Conservation (phyloP, 164 flowering plant genomes). For the Echeveria elegans region DNA sequence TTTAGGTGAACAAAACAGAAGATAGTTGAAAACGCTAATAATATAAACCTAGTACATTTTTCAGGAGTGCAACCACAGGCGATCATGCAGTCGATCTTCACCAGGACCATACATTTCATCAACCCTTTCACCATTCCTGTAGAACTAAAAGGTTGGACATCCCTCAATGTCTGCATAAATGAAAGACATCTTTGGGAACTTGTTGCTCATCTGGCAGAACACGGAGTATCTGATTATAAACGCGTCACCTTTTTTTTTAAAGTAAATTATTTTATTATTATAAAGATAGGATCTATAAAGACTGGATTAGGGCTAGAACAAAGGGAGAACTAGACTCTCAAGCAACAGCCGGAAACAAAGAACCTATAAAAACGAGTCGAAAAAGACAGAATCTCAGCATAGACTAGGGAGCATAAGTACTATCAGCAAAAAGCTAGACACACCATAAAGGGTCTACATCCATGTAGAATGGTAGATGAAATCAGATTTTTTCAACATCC, state of each 20-base stretch:
- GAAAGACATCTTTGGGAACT: constrained; percentile 64
- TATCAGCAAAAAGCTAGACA: too few relatives aligned
- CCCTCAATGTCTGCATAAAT: constrained; percentile 91
- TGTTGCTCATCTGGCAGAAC: constrained; percentile 62
- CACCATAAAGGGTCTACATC: too few relatives aligned
- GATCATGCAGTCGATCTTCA: constrained; percentile 83
- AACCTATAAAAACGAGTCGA: too few relatives aligned
- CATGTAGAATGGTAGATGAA: too few relatives aligned
- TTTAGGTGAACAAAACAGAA: not conserved
- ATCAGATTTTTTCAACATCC: too few relatives aligned
- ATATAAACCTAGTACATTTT: not conserved
- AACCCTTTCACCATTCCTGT: constrained; percentile 84
- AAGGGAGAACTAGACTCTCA: too few relatives aligned
- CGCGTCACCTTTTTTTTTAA: constrained; percentile 91
- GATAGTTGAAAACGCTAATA: not conserved
- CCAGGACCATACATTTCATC: constrained; percentile 96
- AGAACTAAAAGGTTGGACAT: constrained; percentile 67
- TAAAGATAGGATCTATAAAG: too few relatives aligned
- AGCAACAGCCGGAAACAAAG: constrained; percentile 16
- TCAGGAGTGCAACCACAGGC: constrained; percentile 89
- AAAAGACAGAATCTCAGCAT: too few relatives aligned
- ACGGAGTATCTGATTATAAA: constrained; percentile 78
- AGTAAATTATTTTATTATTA: too few relatives aligned
- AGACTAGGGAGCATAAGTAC: too few relatives aligned
- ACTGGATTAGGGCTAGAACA: too few relatives aligned